Evolutionary conservation across 2,329 filamentous ascomycete species (phyloP).

Genomic region (Ophiostoma populinum): DNA sequence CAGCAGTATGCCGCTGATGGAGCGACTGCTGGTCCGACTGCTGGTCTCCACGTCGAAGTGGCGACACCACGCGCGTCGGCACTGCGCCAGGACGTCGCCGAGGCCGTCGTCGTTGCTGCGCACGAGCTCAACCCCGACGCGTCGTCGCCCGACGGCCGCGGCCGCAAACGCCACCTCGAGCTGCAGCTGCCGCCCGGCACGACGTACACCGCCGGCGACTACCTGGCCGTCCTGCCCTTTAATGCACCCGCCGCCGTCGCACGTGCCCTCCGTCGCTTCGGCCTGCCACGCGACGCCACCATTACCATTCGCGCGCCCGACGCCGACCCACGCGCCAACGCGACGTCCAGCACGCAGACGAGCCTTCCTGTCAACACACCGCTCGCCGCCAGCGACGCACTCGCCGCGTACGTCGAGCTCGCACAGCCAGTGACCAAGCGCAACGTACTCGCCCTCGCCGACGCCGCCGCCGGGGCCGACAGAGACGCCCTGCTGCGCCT

Average conservation of each 20-base stretch:
- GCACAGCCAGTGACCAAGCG: constrained; percentile 52
- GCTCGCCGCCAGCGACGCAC: constrained; percentile 43
- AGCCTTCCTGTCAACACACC: constrained; percentile 36
- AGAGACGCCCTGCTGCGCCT: constrained; percentile 27
- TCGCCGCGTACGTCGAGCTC: constrained; percentile 57
- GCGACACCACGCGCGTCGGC: constrained; percentile 27
- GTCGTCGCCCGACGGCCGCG: constrained; percentile 14
- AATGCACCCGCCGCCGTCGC: constrained; percentile 46
- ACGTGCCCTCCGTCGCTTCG: constrained; percentile 46
- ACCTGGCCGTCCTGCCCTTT: constrained; percentile 53
- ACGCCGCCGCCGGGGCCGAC: constrained; percentile 13
- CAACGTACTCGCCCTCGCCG: constrained; percentile 21
- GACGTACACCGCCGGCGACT: constrained; percentile 56
- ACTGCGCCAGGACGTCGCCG: constrained; percentile 25
- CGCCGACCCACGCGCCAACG: constrained; percentile 24
- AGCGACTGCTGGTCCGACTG: not conserved
- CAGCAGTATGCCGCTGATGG: constrained; percentile 19
- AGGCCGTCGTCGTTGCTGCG: constrained; percentile 37
- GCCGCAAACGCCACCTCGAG: constrained; percentile 41
- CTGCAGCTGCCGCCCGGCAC: constrained; percentile 48
- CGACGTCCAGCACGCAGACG: constrained; percentile 27
- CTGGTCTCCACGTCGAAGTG: constrained; percentile 27
- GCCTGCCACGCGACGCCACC: constrained; percentile 49
- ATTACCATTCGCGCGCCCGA: constrained; percentile 40
- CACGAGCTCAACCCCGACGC: constrained; percentile 21